A percentile compares a stretch with the other conserved stretches of the same genome.
phyloP scores from a whole-genome alignment of 345 rosid genomes.

The Tarenaya hassleriana region DNA sequence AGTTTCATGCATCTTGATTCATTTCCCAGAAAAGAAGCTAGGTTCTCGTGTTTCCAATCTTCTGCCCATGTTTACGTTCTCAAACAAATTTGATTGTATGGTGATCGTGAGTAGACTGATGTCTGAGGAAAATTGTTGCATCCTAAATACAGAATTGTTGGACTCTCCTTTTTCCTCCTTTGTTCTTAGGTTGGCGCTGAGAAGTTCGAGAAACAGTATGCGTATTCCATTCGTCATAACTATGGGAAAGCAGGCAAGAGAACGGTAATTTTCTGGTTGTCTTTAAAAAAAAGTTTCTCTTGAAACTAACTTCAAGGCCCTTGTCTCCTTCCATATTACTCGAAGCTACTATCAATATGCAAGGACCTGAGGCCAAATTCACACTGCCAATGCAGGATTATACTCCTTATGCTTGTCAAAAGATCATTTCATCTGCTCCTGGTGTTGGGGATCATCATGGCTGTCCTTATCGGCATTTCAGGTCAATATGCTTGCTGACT shows the following conservation, averaged over 20 bases:
- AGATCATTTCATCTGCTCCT: constrained; percentile 68
- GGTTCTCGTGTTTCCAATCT: not conserved
- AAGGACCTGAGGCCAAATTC: constrained; percentile 9
- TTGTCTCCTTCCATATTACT: not conserved
- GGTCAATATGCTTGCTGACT: constrained; percentile 36
- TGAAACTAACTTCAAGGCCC: not conserved
- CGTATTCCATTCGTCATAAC: constrained; percentile 79
- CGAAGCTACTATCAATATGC: not conserved
- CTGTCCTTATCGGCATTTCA: constrained; percentile 92
- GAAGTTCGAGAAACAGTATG: constrained; percentile 88
- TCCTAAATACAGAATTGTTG: not conserved
- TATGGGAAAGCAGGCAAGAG: constrained; percentile 95
- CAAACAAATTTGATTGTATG: constrained; percentile 1
- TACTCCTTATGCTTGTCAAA: constrained; percentile 92
- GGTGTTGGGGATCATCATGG: constrained; percentile 90
- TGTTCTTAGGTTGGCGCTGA: constrained; percentile 67
- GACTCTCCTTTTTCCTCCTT: not conserved
- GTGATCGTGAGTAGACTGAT: not conserved
- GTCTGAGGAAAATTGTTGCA: constrained; percentile 3
- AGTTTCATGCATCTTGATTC: not conserved
- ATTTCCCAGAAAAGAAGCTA: constrained; percentile 9
- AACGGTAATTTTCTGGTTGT: constrained; percentile 49
- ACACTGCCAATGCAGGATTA: constrained; percentile 60
- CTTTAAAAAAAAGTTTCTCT: not conserved
- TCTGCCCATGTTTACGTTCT: not conserved